A percentile compares a stretch with the other conserved stretches of the same genome.
phyloP scores from a whole-genome alignment of 768 basidiomycete genomes.

The Epithele typhae region DNA sequence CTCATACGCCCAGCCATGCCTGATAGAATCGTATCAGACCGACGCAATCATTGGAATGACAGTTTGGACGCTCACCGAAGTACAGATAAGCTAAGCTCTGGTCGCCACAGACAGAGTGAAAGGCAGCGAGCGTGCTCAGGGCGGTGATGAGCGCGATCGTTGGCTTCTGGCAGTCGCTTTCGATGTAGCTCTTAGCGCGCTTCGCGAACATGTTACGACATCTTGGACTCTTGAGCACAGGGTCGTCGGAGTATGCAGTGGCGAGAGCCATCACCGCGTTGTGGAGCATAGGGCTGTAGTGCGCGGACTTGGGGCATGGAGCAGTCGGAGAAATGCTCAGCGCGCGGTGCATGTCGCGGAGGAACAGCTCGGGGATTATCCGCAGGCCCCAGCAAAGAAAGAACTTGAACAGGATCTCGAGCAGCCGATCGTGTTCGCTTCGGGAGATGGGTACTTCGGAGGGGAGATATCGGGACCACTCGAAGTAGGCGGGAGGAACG shows the following conservation, averaged over 20 bases:
- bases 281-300: slow-evolving; percentile 73
- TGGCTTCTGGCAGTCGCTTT: slow-evolving; percentile 36
- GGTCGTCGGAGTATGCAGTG: slow-evolving; percentile 34
- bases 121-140: slow-evolving; percentile 34
- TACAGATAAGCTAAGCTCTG: slow-evolving; percentile 42
- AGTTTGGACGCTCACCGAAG: slow-evolving; percentile 33
- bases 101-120: slow-evolving; percentile 34
- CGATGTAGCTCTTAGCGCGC: slow-evolving; percentile 36
- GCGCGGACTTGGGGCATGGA: slow-evolving; percentile 39
- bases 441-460: slow-evolving; percentile 25
- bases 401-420: slow-evolving; percentile 36
- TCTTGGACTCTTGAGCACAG: slow-evolving; percentile 24
- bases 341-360: slow-evolving; percentile 38
- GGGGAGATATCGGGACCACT: slow-evolving; percentile 29
- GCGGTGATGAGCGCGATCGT: slow-evolving; percentile 39
- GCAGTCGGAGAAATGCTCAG: slow-evolving; percentile 24
- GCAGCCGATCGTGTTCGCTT: slow-evolving; percentile 28
- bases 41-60: neutral
- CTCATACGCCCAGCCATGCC: slow-evolving; percentile 57
- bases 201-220: slow-evolving; percentile 31
- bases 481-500: slow-evolving; percentile 19
- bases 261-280: slow-evolving; percentile 54
- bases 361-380: slow-evolving; percentile 36
- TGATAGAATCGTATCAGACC: neutral
- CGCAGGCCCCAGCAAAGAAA: slow-evolving; percentile 37